Evolutionary conservation across 2,329 filamentous ascomycete species (phyloP).

Genomic region (Diplodia scrobiculata): DNA sequence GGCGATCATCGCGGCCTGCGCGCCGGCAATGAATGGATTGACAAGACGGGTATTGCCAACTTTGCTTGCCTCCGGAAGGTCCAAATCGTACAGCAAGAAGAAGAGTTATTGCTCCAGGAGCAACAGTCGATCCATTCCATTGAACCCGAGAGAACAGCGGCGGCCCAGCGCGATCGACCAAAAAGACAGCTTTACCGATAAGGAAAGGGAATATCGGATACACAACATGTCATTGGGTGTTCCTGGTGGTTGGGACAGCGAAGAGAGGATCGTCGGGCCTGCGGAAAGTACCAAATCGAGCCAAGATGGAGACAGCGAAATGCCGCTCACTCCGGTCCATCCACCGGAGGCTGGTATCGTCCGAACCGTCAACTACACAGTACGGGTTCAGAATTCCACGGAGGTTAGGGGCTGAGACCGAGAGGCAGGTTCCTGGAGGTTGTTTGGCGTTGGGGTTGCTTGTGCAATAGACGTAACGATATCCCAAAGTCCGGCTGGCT

Average conservation of each 20-base stretch:
- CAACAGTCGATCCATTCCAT: conserved; percentile 11
- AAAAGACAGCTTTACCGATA: not conserved
- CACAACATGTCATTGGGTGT: conserved; percentile 23
- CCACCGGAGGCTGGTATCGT: conserved; percentile 4
- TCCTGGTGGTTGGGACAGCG: conserved; percentile 16
- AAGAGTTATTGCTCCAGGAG: not conserved
- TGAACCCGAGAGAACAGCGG: conserved; percentile 7
- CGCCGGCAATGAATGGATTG: conserved; percentile 56
- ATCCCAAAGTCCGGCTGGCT: not conserved
- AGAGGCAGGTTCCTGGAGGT: not conserved
- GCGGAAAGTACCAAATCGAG: conserved; percentile 9
- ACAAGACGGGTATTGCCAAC: conserved; percentile 42
- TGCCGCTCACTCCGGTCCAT: not conserved
- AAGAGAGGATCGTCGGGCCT: conserved; percentile 9
- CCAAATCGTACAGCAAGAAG: conserved; percentile 12
- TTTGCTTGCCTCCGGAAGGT: conserved; percentile 37
- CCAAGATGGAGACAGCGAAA: conserved; percentile 1
- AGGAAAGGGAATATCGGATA: conserved; percentile 18
- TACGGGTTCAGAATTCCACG: conserved; percentile 6
- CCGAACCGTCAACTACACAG: conserved; percentile 8
- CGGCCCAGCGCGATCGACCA: not conserved
- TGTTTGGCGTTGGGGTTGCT: conserved; percentile 4
- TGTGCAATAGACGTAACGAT: not conserved
- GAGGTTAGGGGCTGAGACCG: not conserved
- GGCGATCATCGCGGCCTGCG: conserved; percentile 58